phyloP scores from a whole-genome alignment of 441 rosid species.

The Mallotus japonicus region DNA sequence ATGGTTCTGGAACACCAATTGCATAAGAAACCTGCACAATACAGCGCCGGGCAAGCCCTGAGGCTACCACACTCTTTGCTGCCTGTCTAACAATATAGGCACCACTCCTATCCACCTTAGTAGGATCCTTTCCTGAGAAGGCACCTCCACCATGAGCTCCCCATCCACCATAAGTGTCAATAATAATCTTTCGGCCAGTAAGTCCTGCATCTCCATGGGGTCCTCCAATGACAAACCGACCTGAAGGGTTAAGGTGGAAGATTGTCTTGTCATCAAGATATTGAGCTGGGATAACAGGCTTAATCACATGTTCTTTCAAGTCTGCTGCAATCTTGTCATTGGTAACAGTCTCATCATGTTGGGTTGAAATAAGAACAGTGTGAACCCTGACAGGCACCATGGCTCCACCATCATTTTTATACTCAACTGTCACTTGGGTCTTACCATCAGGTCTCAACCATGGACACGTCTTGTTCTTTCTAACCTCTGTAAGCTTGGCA shows the following conservation, averaged over 20 bases:
- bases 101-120: slow-evolving; percentile 74
- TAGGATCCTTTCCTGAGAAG: slow-evolving; percentile 57
- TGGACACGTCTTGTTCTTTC: slow-evolving; percentile 69
- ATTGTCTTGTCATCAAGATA: slow-evolving; percentile 75
- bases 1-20: slow-evolving; percentile 76
- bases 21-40: slow-evolving; percentile 76
- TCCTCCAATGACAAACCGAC: slow-evolving; percentile 80
- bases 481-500: slow-evolving; percentile 79
- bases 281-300: slow-evolving; percentile 64
- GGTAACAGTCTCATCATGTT: slow-evolving; percentile 74
- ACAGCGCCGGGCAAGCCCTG: slow-evolving; percentile 72
- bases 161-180: slow-evolving; percentile 63
- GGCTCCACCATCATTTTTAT: slow-evolving; percentile 62
- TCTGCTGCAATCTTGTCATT: slow-evolving; percentile 69
- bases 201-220: slow-evolving; percentile 89
- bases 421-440: slow-evolving; percentile 82
- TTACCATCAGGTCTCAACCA: slow-evolving; percentile 87
- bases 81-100: slow-evolving; percentile 80
- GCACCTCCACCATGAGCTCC: slow-evolving; percentile 58
- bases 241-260: slow-evolving; percentile 80
- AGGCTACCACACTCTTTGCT: slow-evolving; percentile 76
- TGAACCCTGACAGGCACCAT: slow-evolving; percentile 71
- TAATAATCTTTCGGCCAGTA: slow-evolving; percentile 73
- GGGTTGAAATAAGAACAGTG: slow-evolving; percentile 76
- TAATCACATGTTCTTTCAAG: slow-evolving; percentile 69